Conservation (phyloP, 257 asterid genomes). For the Henckelia pumila region DNA sequence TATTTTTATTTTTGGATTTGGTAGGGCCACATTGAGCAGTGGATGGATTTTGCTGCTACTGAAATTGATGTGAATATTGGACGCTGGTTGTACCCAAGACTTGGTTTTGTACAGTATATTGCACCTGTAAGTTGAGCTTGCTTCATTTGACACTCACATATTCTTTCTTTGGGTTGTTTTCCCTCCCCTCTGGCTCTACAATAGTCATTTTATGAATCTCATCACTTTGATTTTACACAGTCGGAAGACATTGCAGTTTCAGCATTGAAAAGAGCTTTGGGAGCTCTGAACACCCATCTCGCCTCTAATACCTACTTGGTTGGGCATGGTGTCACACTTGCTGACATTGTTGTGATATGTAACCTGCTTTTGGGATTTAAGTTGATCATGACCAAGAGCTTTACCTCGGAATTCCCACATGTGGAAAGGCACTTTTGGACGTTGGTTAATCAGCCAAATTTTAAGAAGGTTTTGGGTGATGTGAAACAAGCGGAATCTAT, state of each 20-base stretch:
- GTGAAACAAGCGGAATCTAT: constrained; percentile 55
- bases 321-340: constrained; percentile 76
- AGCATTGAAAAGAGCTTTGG: constrained; percentile 63
- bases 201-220: neutral
- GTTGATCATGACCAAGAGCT: constrained; percentile 57
- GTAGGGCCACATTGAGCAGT: constrained; percentile 57
- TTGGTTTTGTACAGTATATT: constrained; percentile 37
- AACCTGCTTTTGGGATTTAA: constrained; percentile 49
- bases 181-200: neutral
- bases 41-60: constrained; percentile 52
- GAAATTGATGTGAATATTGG: constrained; percentile 39
- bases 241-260: constrained; percentile 73
- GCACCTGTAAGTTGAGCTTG: constrained; percentile 39
- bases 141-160: neutral
- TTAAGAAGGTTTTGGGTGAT: constrained; percentile 69
- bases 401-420: constrained; percentile 86
- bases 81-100: constrained; percentile 38
- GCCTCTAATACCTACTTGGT: constrained; percentile 80
- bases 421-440: constrained; percentile 96
- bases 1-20: constrained; percentile 1
- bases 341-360: constrained; percentile 71
- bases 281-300: constrained; percentile 74
- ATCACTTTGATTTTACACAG: constrained; percentile 29
- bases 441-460: constrained; percentile 75
- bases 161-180: neutral